phyloP scores from a whole-genome alignment of 805 yeast species.

The Saturnispora bothae region DNA sequence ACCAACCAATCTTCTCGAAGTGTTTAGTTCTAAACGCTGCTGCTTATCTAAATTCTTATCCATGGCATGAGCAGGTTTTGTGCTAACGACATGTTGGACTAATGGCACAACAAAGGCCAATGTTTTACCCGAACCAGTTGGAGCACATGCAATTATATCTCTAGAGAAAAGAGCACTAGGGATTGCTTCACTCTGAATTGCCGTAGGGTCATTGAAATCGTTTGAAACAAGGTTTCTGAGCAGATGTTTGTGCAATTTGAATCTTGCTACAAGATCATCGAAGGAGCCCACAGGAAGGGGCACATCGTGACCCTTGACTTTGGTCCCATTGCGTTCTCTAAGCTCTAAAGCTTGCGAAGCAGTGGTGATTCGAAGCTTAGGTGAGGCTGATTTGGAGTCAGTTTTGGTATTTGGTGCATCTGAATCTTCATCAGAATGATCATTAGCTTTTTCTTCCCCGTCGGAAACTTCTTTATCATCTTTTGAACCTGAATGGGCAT shows the following conservation, averaged over 20 bases:
- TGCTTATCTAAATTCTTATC: slow-evolving; percentile 38
- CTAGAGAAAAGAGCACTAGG: slow-evolving; percentile 62
- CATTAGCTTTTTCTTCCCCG: slow-evolving; percentile 23
- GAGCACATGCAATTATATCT: slow-evolving; percentile 89
- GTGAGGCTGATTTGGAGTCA: slow-evolving; percentile 2
- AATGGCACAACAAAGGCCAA: slow-evolving; percentile 81
- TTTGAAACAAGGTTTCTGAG: slow-evolving; percentile 54
- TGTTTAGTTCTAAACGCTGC: slow-evolving; percentile 9
- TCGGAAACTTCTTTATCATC: too few species aligned
- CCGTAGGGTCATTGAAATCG: slow-evolving; percentile 78
- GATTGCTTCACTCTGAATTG: slow-evolving; percentile 85
- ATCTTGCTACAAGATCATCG: slow-evolving; percentile 64
- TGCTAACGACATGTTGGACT: slow-evolving; percentile 36
- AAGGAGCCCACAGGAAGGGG: slow-evolving; percentile 92
- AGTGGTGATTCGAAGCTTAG: slow-evolving; percentile 30
- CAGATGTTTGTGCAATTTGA: slow-evolving; percentile 48
- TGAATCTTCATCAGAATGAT: slow-evolving; percentile 23
- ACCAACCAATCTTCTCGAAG: slow-evolving; percentile 52
- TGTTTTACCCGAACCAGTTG: slow-evolving; percentile 98
- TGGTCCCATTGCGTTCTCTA: slow-evolving; percentile 52
- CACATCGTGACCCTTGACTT: slow-evolving; percentile 72
- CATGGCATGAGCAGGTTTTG: slow-evolving; percentile 1
- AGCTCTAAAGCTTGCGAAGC: slow-evolving; percentile 50
- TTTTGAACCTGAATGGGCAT: too few species aligned
- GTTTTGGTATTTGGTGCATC: slow-evolving; percentile 9